Evolutionary conservation across 139 green algal species (phyloP).

Genomic region (Chlamydomonas sphaeroides): DNA sequence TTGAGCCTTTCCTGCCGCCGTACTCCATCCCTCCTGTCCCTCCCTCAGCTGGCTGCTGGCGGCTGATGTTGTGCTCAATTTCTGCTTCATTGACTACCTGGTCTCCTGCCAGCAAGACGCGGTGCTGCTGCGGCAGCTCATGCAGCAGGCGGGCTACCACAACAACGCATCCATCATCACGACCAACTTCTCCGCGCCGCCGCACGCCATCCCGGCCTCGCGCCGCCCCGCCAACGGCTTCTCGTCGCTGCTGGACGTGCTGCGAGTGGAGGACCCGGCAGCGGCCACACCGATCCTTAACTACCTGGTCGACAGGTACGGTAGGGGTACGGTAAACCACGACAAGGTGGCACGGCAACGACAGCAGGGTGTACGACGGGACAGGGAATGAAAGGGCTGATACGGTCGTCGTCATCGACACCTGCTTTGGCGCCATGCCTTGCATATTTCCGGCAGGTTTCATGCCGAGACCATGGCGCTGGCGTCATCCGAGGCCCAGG

Average conservation of each 20-base stretch:
- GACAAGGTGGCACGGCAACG: too few species aligned
- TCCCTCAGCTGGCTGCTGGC: constrained; percentile 32
- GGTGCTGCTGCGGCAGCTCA: constrained; percentile 8
- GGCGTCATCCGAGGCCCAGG: not conserved
- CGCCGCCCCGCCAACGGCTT: constrained; percentile 13
- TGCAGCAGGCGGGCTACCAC: not conserved
- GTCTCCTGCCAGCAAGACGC: constrained; percentile 37
- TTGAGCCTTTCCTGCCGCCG: too few species aligned
- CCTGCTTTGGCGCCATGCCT: too few species aligned
- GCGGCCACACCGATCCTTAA: constrained; percentile 41
- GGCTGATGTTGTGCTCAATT: constrained; percentile 21
- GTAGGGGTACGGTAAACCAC: too few species aligned
- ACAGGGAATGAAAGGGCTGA: too few species aligned
- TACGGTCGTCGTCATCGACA: too few species aligned
- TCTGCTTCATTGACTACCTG: constrained; percentile 34
- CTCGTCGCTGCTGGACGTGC: constrained; percentile 34
- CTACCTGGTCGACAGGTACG: constrained; percentile 52
- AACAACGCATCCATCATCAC: not conserved
- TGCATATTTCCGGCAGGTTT: not conserved
- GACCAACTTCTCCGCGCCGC: constrained; percentile 13
- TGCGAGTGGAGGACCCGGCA: constrained; percentile 24
- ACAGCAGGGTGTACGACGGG: too few species aligned
- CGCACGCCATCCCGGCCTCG: constrained; percentile 17
- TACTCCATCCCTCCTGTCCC: too few species aligned
- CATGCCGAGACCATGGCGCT: constrained; percentile 34